Conservation (phyloP, 306 rosid species). For the Trichosanthes cucumerina region DNA sequence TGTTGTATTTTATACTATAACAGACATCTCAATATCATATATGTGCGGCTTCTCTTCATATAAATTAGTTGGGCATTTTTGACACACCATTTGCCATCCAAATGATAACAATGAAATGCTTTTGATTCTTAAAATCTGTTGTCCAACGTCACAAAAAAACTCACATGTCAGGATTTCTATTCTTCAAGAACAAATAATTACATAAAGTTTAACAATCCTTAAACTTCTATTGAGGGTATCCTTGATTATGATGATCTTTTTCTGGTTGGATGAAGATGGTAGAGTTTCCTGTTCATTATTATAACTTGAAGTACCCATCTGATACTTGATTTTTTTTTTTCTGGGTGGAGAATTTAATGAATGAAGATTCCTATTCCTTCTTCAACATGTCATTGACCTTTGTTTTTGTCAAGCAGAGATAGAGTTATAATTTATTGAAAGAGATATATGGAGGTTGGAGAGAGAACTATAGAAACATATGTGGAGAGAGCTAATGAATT, state of each 20-base stretch:
- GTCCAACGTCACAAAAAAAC: not conserved
- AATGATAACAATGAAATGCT: not conserved
- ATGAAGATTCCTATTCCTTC: not conserved
- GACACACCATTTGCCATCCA: not conserved
- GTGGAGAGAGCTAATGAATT: not conserved
- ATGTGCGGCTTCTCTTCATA: not conserved
- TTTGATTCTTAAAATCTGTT: not conserved
- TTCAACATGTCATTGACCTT: not conserved
- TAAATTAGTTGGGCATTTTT: not conserved
- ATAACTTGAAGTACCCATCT: not conserved
- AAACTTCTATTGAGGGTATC: not conserved
- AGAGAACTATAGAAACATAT: not conserved
- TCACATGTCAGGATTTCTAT: not conserved
- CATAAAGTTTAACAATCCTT: not conserved
- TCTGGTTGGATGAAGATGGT: not conserved
- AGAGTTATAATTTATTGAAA: not conserved
- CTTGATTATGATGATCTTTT: not conserved
- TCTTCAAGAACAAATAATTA: not conserved
- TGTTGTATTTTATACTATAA: not conserved
- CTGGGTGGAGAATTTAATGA: not conserved
- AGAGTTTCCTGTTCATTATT: not conserved
- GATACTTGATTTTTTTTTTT: not conserved
- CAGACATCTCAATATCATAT: not conserved
- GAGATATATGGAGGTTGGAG: not conserved
- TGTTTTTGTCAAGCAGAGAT: not conserved